Percentiles rank a stretch among this genome's conserved stretches.
Evolutionary conservation across 768 basidiomycete species (phyloP).

Genomic region (Pisolithus sp.): DNA sequence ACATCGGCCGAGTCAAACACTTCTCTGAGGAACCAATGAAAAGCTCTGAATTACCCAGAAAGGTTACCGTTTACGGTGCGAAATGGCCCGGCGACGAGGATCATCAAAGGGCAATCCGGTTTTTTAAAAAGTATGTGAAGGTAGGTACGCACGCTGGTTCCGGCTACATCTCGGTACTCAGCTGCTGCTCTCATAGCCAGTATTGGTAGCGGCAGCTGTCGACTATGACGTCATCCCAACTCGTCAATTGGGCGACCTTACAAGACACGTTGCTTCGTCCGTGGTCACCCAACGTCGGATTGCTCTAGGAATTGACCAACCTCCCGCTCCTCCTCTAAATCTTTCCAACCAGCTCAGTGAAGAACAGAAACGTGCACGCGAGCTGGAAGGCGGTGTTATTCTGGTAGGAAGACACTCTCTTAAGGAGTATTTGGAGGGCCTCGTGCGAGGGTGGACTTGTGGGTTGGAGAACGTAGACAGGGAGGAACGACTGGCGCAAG

Average conservation of each 20-base stretch:
- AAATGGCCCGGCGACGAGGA: constrained; percentile 97
- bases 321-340: constrained; percentile 34
- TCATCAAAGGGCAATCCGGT: constrained; percentile 71
- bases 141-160: constrained; percentile 39
- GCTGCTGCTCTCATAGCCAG: constrained; percentile 51
- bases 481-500: constrained; percentile 63
- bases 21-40: constrained; percentile 65
- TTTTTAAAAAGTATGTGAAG: constrained; percentile 97
- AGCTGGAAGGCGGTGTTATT: constrained; percentile 78
- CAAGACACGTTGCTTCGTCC: constrained; percentile 66
- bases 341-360: constrained; percentile 50
- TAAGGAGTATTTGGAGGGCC: constrained; percentile 91
- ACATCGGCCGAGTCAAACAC: constrained; percentile 72
- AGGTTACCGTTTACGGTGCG: constrained; percentile 78
- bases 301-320: constrained; percentile 55
- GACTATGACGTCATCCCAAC: constrained; percentile 85
- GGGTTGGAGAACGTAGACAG: constrained; percentile 59
- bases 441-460: constrained; percentile 80
- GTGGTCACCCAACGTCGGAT: constrained; percentile 65
- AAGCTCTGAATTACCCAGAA: constrained; percentile 62
- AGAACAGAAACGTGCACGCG: constrained; percentile 46
- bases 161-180: not conserved
- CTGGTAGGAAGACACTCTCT: constrained; percentile 84
- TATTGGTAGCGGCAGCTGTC: constrained; percentile 88
- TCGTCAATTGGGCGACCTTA: constrained; percentile 80